These are phyloP conservation scores for Diaporthe nobilis DNA, from an alignment of 2,329 filamentous ascomycete species.

Conservation along the genomic window DNA sequence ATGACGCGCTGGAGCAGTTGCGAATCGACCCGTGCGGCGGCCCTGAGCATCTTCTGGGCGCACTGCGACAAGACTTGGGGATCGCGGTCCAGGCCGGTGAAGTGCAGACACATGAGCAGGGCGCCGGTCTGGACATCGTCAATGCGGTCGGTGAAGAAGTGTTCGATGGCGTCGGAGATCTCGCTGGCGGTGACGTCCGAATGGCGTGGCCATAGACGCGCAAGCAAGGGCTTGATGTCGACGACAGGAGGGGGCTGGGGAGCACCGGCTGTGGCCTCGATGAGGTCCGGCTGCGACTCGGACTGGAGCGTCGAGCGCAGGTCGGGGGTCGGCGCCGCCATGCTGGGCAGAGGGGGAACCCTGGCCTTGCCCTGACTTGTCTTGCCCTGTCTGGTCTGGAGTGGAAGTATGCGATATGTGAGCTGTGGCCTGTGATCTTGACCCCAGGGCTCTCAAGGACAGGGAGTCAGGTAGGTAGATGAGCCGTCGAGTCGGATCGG, in stretches of 20 bases:
- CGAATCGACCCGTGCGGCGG: constrained; percentile 80
- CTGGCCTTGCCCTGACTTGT: not conserved
- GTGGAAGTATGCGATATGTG: not conserved
- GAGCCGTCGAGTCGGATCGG: not conserved
- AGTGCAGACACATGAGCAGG: constrained; percentile 91
- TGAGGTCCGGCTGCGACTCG: constrained; percentile 38
- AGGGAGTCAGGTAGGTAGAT: not conserved
- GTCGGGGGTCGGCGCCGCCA: constrained; percentile 19
- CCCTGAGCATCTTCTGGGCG: constrained; percentile 85
- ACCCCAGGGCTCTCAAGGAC: not conserved
- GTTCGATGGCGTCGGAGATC: constrained; percentile 89
- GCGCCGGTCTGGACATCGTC: constrained; percentile 91
- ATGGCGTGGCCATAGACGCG: constrained; percentile 77
- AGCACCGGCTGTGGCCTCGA: constrained; percentile 33
- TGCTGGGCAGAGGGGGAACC: not conserved
- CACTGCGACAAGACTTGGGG: constrained; percentile 90
- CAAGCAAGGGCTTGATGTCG: constrained; percentile 80
- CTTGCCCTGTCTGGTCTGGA: not conserved
- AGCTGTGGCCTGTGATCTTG: not conserved
- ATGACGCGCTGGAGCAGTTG: constrained; percentile 73
- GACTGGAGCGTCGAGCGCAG: constrained; percentile 15
- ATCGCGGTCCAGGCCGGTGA: constrained; percentile 86
- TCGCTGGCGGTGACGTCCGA: constrained; percentile 78
- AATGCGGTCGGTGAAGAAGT: constrained; percentile 92
- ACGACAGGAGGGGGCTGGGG: constrained; percentile 48